phyloP scores from a whole-genome alignment of 2,329 filamentous ascomycete genomes.

The Scopulariopsis brevicaulis region DNA sequence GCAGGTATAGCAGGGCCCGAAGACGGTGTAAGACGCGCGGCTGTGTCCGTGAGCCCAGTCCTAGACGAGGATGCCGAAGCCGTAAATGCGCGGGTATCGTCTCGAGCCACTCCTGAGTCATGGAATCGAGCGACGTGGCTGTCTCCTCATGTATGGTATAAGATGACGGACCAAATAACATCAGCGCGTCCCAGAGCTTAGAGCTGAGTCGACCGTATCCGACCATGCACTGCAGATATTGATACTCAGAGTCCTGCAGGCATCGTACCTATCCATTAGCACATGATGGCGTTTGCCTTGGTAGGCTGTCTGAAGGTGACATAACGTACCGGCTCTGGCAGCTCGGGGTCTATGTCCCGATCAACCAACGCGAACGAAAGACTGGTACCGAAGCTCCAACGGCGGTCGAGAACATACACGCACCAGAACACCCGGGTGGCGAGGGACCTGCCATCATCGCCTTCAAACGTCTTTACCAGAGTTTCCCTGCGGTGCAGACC shows the following conservation, averaged over 20 bases:
- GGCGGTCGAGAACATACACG: too few relatives aligned
- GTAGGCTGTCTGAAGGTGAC: too few relatives aligned
- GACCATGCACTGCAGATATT: constrained; percentile 34
- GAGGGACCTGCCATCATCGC: too few relatives aligned
- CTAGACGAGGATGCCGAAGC: constrained; percentile 23
- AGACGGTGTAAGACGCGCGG: constrained; percentile 25
- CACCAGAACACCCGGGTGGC: too few relatives aligned
- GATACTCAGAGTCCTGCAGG: constrained; percentile 16
- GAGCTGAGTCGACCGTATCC: constrained; percentile 32
- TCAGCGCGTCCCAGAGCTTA: constrained; percentile 32
- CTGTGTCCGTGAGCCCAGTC: constrained; percentile 17
- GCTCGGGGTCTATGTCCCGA: too few relatives aligned
- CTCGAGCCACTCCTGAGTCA: not conserved
- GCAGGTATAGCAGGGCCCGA: constrained; percentile 28
- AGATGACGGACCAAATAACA: constrained; percentile 17
- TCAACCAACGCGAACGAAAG: too few relatives aligned
- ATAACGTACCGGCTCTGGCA: too few relatives aligned
- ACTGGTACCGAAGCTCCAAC: too few relatives aligned
- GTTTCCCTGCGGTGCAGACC: too few relatives aligned
- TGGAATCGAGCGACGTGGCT: not conserved
- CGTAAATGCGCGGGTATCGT: constrained; percentile 12
- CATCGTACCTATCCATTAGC: too few relatives aligned
- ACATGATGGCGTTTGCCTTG: too few relatives aligned
- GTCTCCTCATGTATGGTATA: not conserved
- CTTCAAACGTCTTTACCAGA: too few relatives aligned